Base-by-base conservation (phyloP, 345 rosid genomes). In the Syzygium aromaticum region DNA sequence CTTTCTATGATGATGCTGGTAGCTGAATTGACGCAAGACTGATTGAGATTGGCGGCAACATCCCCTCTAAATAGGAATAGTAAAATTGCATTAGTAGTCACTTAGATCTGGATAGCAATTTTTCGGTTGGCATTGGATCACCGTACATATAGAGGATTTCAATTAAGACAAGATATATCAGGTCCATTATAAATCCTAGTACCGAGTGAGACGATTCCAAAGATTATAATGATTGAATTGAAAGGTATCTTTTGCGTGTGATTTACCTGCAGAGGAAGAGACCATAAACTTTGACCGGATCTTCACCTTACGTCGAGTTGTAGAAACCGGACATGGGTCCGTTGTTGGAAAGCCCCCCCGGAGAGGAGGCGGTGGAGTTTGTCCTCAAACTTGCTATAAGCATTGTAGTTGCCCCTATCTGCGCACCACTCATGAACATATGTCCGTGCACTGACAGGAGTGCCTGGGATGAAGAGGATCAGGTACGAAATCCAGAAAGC, bases 341-440 rank as follows among this genome's bases (percentile, higher is more conserved):
- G 4, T 30, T 0, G n/a, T 10, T 5, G 84, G 28, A 51, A 21
- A 67, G 84, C 22, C 46, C 3, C 3, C 63, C 63, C 10, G 0
- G 1, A 0, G 63, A 23, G 63, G 63, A 57, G 63, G 63, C 0
- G 0, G 0, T 57, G 0, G 28, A 57, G 28, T 14, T 57, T 57
- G 63, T 57, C 0, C 0, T 57, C 6, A 13, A 57, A 57, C 63
- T 57, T 57, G 63, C 14, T 0, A 56, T 0, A 7, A 0, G 61
- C 28, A 57, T 12, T 10, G 28, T 25, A 57, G 0, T 25, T 57
- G 63, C 6, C 63, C 2, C 0, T 23, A 57, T 6, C 28, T 4
- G 63, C 10, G 63, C 63, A 57, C 0, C 0, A 0, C 0, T 23
- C 0, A 2, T 0, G 0, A 57, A 57, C 0, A 57, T 23, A 57